These are phyloP conservation scores for Linnemannia hyalina DNA, from an alignment of 192 early-diverging fungal genomes.

Conservation along the genomic window DNA sequence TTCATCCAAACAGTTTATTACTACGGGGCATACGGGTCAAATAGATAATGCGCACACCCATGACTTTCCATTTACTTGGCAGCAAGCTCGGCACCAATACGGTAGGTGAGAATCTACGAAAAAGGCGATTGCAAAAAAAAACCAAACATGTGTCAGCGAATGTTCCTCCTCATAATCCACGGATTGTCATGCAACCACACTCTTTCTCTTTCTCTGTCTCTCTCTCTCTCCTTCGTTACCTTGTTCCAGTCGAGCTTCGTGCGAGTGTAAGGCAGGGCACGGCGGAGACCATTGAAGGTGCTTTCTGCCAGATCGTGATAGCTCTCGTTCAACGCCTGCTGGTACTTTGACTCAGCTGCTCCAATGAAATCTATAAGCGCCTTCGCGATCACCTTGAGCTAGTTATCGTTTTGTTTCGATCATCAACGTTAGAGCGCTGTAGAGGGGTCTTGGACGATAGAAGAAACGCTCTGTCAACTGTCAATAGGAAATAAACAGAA, in stretches of 20 bases:
- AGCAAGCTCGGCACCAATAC: constrained; percentile 53
- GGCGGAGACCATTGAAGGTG: constrained; percentile 92
- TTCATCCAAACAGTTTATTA: neutral
- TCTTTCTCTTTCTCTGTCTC: neutral
- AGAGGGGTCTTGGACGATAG: neutral
- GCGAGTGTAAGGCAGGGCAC: constrained; percentile 91
- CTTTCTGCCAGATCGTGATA: constrained; percentile 85
- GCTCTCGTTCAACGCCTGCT: constrained; percentile 85
- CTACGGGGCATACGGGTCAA: neutral
- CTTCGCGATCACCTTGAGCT: constrained; percentile 39
- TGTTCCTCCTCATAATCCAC: neutral
- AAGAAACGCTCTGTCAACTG: neutral
- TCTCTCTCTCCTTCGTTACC: constrained; percentile 14
- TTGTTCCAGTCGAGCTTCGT: constrained; percentile 97
- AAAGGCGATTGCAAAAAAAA: neutral
- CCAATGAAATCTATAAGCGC: constrained; percentile 76
- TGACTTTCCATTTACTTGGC: constrained; percentile 26
- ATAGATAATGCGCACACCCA: neutral
- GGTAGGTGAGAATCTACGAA: constrained; percentile 51
- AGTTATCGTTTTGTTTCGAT: neutral
- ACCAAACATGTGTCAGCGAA: neutral
- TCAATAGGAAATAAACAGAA: neutral
- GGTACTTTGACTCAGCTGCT: constrained; percentile 84
- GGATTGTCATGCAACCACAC: too few relatives aligned
- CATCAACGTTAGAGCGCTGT: neutral